Evolutionary conservation across 495 filamentous ascomycete species (phyloP).

Genomic region (Chaetomidium leptoderma): DNA sequence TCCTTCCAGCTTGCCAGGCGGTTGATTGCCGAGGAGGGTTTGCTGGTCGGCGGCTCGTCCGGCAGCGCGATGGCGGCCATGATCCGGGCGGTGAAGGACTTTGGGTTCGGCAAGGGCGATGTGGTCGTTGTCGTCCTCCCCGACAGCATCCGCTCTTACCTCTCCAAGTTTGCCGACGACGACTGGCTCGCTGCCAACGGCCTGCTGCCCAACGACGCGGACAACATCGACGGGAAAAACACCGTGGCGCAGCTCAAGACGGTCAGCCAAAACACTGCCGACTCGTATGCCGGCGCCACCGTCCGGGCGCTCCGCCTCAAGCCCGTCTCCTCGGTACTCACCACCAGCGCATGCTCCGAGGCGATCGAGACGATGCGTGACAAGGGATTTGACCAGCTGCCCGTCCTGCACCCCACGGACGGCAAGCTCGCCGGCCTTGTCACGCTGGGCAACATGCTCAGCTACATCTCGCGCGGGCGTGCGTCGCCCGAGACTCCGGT

Average conservation of each 20-base stretch:
- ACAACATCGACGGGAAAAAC: constrained; percentile 41
- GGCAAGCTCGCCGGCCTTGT: constrained; percentile 80
- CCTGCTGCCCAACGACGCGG: constrained; percentile 55
- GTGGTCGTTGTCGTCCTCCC: constrained; percentile 86
- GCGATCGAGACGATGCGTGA: constrained; percentile 97
- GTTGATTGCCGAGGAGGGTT: constrained; percentile 89
- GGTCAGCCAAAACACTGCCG: constrained; percentile 32
- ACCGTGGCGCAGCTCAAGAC: constrained; percentile 21
- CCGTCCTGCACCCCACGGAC: constrained; percentile 68
- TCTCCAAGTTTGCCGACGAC: constrained; percentile 98
- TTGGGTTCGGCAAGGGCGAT: constrained; percentile 67
- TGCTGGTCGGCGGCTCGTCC: constrained; percentile 91
- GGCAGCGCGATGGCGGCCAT: constrained; percentile 88
- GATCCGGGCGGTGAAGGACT: constrained; percentile 71
- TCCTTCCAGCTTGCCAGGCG: constrained; percentile 85
- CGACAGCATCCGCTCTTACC: constrained; percentile 93
- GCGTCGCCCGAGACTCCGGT: constrained; percentile 68
- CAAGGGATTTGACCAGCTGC: constrained; percentile 92
- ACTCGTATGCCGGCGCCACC: constrained; percentile 67
- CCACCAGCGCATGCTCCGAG: constrained; percentile 64
- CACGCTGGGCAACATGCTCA: constrained; percentile 90
- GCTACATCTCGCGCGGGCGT: constrained; percentile 76
- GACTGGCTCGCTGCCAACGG: constrained; percentile 96
- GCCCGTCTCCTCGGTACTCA: constrained; percentile 78
- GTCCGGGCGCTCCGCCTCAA: constrained; percentile 80